Base-by-base conservation (phyloP, 2,329 filamentous ascomycete species). In the Pseudogymnoascus sp. region DNA sequence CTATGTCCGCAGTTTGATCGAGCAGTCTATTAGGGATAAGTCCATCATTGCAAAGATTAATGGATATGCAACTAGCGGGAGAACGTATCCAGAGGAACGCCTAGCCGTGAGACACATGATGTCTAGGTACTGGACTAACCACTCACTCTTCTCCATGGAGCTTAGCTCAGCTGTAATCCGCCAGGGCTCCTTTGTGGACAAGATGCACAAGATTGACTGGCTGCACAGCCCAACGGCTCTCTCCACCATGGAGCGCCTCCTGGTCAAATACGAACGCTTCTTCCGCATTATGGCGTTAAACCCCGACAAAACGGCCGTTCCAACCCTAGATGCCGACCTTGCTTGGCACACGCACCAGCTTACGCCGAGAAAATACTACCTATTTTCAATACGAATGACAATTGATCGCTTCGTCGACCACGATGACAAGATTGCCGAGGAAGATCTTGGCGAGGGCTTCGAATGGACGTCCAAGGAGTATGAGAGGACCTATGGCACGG, bases 301-400 rank as follows among this genome's bases (percentile, higher is more conserved):
- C 50, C 78, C 79, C 0, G 67, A 65, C 80, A 3, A 76, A 3
- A 76, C 83, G 13, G 82, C 79, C 0, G 88, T 92, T 0, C 89
- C 89, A 0, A 92, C 88, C 0, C 78, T 91, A 0, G 89, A 91
- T 66, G 80, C 92, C 5, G 89, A 92, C 70, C 77, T 92, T 0
- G 88, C 83, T 0, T 92, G 89, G 88, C 91, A 96, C 72, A 93
- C 89, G 0, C 89, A 93, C 53, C 88, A 93, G 72, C 82, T 93
- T 2, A 82, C 77, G 7, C 88, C 90, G 0, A 70, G 72, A 1
- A 70, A 77, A 3, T 95, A 95, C 75, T 88, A 84, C 68, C 64
- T 72, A 2, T 87, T 82, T 71, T 87, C 83, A 1, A 71, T 80
- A 1, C 62, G 60, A 0, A 72, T 73, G 21, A 80, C 79, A 5